Percentiles rank a stretch among this genome's conserved stretches.
phyloP scores from a whole-genome alignment of 2,329 filamentous ascomycete species.

The Penicillium sp. region DNA sequence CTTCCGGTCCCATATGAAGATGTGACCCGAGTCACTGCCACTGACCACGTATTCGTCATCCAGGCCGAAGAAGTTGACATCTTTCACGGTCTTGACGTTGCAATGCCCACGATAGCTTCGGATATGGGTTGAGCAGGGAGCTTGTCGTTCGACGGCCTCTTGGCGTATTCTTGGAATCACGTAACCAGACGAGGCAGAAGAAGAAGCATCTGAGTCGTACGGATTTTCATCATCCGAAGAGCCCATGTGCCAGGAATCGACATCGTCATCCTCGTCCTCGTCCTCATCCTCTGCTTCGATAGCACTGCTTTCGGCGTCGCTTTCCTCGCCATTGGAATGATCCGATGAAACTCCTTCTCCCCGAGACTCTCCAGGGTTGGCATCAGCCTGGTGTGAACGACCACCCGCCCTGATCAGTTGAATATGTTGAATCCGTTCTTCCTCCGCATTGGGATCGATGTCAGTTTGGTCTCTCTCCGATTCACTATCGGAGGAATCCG shows the following conservation, averaged over 20 bases:
- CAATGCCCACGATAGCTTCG: constrained; percentile 65
- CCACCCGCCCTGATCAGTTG: constrained; percentile 24
- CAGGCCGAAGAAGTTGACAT: constrained; percentile 68
- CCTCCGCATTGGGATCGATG: constrained; percentile 50
- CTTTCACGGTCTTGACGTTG: constrained; percentile 68
- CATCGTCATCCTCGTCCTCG: constrained; percentile 12
- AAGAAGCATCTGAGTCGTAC: constrained; percentile 29
- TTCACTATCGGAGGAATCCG: constrained; percentile 37
- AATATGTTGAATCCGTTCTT: constrained; percentile 45
- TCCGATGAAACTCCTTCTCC: background rate
- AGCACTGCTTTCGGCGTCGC: constrained; percentile 9
- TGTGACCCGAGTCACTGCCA: constrained; percentile 65
- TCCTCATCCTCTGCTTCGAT: constrained; percentile 14
- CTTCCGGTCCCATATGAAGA: constrained; percentile 71
- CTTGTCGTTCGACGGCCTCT: constrained; percentile 55
- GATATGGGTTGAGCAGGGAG: constrained; percentile 59
- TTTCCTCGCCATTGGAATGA: background rate
- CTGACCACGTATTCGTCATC: constrained; percentile 70
- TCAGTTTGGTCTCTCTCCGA: constrained; percentile 52
- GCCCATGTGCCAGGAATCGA: background rate
- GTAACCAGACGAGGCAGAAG: constrained; percentile 50
- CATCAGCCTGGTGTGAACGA: background rate
- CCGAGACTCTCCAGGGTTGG: background rate
- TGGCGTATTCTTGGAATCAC: constrained; percentile 52
- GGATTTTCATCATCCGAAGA: constrained; percentile 21